These are phyloP conservation scores for Cordyceps javanica DNA, from an alignment of 2,329 filamentous ascomycete genomes.

Conservation along the genomic window DNA sequence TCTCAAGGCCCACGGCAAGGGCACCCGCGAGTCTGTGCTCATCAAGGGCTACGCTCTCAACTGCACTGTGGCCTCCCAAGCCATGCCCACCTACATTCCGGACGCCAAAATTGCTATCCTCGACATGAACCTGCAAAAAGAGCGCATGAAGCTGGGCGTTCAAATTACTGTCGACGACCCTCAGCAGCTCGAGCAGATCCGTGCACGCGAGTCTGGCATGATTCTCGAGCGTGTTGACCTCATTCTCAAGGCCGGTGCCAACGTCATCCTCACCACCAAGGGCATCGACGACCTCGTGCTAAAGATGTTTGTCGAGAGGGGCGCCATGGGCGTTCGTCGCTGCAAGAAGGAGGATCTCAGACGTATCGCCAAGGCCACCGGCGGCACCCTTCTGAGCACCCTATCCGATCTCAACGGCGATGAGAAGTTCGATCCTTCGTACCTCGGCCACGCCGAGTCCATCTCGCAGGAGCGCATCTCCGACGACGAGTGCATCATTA, in stretches of 20 bases:
- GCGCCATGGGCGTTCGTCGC: constrained; percentile 89
- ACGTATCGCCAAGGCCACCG: constrained; percentile 92
- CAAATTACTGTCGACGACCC: constrained; percentile 98
- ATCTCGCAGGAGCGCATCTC: constrained; percentile 98
- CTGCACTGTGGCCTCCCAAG: constrained; percentile 96
- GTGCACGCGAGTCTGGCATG: constrained; percentile 86
- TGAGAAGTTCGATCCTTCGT: constrained; percentile 88
- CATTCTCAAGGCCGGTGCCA: constrained; percentile 95
- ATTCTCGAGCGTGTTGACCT: constrained; percentile 91
- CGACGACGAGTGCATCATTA: constrained; percentile 94
- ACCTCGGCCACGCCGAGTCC: constrained; percentile 87
- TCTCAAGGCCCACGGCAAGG: constrained; percentile 96
- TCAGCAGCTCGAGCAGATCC: constrained; percentile 94
- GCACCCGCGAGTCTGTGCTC: constrained; percentile 76
- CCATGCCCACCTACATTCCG: constrained; percentile 86
- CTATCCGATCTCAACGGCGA: constrained; percentile 96
- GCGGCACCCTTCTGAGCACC: constrained; percentile 86
- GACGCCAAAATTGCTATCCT: constrained; percentile 96
- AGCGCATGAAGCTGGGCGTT: constrained; percentile 97
- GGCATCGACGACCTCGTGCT: constrained; percentile 94
- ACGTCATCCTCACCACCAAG: constrained; percentile 95
- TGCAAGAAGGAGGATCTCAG: constrained; percentile 98
- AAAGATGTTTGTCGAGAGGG: constrained; percentile 90
- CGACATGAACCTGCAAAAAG: constrained; percentile 98
- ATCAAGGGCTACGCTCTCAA: constrained; percentile 97